These are phyloP conservation scores for Mucor velutinosus DNA, from an alignment of 371 early-diverging fungal species.

Conservation along the genomic window DNA sequence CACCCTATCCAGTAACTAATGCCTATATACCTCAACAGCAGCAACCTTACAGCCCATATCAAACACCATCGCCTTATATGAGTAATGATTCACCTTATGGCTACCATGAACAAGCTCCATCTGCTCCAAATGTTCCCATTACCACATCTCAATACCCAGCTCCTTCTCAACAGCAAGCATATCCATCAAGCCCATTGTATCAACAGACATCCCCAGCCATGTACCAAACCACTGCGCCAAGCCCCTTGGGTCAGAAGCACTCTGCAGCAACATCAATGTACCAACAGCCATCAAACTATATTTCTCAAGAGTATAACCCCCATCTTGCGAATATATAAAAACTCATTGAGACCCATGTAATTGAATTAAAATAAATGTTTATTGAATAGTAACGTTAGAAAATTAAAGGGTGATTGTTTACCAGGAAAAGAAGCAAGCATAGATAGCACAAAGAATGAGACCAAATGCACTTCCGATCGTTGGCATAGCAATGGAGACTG, in stretches of 20 bases:
- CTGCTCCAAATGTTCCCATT: background rate
- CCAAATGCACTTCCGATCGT: background rate
- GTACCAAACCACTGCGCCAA: background rate
- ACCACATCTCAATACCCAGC: background rate
- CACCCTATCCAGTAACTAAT: background rate
- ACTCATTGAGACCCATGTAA: no score
- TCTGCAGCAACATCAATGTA: background rate
- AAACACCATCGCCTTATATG: background rate
- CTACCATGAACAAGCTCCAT: background rate
- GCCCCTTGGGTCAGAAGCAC: background rate
- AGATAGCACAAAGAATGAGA: background rate
- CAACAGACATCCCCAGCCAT: background rate
- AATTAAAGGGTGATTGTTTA: background rate
- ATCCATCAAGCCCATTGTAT: background rate
- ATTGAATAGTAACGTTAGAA: no score
- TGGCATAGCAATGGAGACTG: background rate
- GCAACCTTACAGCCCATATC: background rate
- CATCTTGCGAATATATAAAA: background rate
- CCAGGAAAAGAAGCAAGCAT: background rate
- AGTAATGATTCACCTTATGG: background rate
- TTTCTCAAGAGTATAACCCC: background rate
- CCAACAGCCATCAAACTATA: background rate
- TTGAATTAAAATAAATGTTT: no score
- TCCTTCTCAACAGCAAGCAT: background rate
- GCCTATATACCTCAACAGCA: background rate